phyloP scores from a whole-genome alignment of 768 basidiomycete species.

The Lentinus tigrinus region DNA sequence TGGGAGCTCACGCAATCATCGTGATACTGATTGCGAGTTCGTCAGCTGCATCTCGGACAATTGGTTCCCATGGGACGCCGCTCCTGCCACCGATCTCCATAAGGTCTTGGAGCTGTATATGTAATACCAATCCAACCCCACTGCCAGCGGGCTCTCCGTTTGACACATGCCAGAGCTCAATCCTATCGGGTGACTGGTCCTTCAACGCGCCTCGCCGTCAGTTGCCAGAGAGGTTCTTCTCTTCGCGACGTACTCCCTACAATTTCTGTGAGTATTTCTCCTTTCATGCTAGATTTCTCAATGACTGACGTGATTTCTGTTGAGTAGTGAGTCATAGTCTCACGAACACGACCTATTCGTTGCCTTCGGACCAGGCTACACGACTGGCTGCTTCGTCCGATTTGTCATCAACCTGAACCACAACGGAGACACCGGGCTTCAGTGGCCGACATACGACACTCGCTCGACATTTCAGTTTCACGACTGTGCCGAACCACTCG shows the following conservation, averaged over 20 bases:
- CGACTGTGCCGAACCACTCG: not conserved
- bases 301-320: too few relatives aligned
- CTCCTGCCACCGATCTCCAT: constrained; percentile 15
- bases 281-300: too few relatives aligned
- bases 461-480: not conserved
- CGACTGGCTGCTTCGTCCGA: constrained; percentile 46
- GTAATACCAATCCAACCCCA: constrained; percentile 33
- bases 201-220: constrained; percentile 29
- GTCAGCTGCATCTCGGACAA: constrained; percentile 15
- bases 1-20: not conserved
- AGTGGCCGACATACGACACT: constrained; percentile 21
- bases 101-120: constrained; percentile 18
- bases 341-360: constrained; percentile 45
- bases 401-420: constrained; percentile 45
- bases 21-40: constrained; percentile 24
- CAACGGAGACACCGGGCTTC: constrained; percentile 30
- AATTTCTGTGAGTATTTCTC: constrained; percentile 17
- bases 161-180: constrained; percentile 44
- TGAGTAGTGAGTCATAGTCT: constrained; percentile 29
- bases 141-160: constrained; percentile 58
- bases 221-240: constrained; percentile 20
- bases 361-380: constrained; percentile 40
- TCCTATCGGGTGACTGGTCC: constrained; percentile 27
- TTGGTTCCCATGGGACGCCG: constrained; percentile 27
- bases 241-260: constrained; percentile 18